Base-by-base conservation (phyloP, 2,329 filamentous ascomycete species). In the Claviceps paspali region DNA sequence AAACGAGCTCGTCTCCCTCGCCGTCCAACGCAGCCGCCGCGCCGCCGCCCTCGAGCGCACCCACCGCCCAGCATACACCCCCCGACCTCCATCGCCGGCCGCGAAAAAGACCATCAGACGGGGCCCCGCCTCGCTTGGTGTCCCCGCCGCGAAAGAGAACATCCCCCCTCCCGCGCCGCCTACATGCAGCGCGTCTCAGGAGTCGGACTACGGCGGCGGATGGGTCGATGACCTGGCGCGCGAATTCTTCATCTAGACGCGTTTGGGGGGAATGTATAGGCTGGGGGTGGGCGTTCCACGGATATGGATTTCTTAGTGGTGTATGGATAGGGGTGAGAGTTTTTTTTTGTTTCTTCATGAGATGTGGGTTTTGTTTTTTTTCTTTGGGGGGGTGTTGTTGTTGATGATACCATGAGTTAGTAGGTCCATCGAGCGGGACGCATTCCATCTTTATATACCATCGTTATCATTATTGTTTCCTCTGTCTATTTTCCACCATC, bases 211-310 rank as follows among this genome's bases (percentile, higher is more conserved):
- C 14, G 58, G 57, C 5, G 58, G 58, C 3, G 55, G 48, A 9
- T 61, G 58, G 58, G 43, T 60, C 4, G 58, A 61, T 19, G 56
- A 61, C 14, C 42, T 56, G n/a, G 54, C 50, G 1, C 39, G 49
- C 5, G 56, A 59, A 19, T 34, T 58, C 26, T 21, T 38, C n/a
- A 22, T 47, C 27, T 50, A 36, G 47, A 28, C n/a, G n/a, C n/a
- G n/a, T n/a, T n/a, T n/a, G n/a, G n/a, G n/a, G n/a, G n/a, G n/a
- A n/a, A n/a, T n/a, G n/a, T n/a, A n/a, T n/a, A n/a, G n/a, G n/a
- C n/a, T n/a, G n/a, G n/a, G n/a, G n/a, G n/a, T n/a, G n/a, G n/a
- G n/a, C n/a, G n/a, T n/a, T n/a, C n/a, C n/a, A n/a, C n/a, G n/a
- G n/a, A n/a, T n/a, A n/a, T n/a, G n/a, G n/a, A n/a, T n/a, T n/a